These are phyloP conservation scores for Haplosporangium sp. DNA, from an alignment of 371 early-diverging fungal species.

Conservation along the genomic window DNA sequence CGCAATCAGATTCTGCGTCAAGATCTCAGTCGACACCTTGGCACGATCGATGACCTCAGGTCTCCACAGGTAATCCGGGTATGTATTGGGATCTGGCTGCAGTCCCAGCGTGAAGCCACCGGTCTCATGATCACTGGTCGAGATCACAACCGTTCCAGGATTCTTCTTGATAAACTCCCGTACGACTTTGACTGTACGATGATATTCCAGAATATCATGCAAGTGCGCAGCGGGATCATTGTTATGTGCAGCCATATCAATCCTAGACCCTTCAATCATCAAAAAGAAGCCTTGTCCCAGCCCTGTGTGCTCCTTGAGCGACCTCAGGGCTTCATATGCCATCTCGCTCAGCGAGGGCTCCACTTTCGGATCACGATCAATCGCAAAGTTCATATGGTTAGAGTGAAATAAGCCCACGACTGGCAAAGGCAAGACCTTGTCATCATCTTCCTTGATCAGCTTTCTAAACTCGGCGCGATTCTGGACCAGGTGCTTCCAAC, in stretches of 20 bases:
- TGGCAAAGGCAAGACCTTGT: conserved; percentile 65
- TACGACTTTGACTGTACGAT: conserved; percentile 79
- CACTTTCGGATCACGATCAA: conserved; percentile 65
- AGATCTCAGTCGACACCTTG: conserved; percentile 69
- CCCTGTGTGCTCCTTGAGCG: conserved; percentile 65
- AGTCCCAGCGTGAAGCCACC: conserved; percentile 89
- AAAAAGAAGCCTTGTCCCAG: conserved; percentile 87
- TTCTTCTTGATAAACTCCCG: conserved; percentile 78
- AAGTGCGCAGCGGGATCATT: conserved; percentile 94
- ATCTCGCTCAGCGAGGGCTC: conserved; percentile 90
- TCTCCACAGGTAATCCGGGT: conserved; percentile 90
- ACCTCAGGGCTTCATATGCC: conserved; percentile 79
- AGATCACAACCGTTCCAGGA: conserved; percentile 88
- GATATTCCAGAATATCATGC: conserved; percentile 92
- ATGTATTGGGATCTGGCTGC: conserved; percentile 65
- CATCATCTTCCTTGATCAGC: neutral
- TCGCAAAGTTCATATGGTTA: conserved; percentile 90
- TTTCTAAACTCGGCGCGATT: conserved; percentile 57
- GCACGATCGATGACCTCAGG: conserved; percentile 80
- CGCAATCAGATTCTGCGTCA: conserved; percentile 37
- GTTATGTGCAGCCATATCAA: conserved; percentile 65
- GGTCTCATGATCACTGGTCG: conserved; percentile 95
- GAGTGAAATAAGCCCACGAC: conserved; percentile 80
- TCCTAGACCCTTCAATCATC: conserved; percentile 96
- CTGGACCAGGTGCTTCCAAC: conserved; percentile 68